Evolutionary conservation across 257 asterid genomes (phyloP).

Genomic region (Galeopsis tetrahit): DNA sequence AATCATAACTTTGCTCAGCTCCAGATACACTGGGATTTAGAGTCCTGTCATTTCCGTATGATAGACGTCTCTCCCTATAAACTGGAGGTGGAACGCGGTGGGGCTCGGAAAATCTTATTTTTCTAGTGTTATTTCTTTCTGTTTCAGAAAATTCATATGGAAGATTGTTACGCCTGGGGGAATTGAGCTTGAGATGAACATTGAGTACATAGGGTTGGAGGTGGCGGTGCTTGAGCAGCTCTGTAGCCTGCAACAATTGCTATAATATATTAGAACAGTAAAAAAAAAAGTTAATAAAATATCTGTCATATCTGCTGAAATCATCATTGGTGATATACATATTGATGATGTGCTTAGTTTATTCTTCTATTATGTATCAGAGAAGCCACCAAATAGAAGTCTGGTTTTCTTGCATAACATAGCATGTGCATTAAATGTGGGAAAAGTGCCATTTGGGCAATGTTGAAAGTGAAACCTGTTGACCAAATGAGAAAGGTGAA

Average conservation of each 20-base stretch:
- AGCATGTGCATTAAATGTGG: background rate
- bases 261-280: conserved; percentile 14
- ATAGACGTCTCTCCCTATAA: conserved; percentile 51
- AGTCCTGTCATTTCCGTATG: conserved; percentile 73
- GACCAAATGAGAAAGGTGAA: background rate
- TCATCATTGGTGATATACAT: conserved; percentile 1
- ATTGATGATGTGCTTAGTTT: background rate
- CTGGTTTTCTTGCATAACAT: conserved; percentile 16
- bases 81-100: conserved; percentile 39
- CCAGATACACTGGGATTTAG: conserved; percentile 86
- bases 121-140: conserved; percentile 47
- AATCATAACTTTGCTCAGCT: conserved; percentile 61
- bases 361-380: background rate
- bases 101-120: conserved; percentile 68
- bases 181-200: conserved; percentile 76
- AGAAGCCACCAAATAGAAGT: conserved; percentile 1
- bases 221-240: conserved; percentile 81
- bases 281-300: background rate
- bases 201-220: conserved; percentile 81
- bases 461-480: background rate
- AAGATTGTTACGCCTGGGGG: conserved; percentile 68
- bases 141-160: conserved; percentile 54
- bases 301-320: background rate
- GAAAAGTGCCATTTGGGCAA: background rate
- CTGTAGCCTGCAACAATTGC: conserved; percentile 73